A percentile compares a stretch with the other conserved stretches of the same genome.
Conservation (phyloP, 139 green algal species). For the Desmodesmus armatus region DNA sequence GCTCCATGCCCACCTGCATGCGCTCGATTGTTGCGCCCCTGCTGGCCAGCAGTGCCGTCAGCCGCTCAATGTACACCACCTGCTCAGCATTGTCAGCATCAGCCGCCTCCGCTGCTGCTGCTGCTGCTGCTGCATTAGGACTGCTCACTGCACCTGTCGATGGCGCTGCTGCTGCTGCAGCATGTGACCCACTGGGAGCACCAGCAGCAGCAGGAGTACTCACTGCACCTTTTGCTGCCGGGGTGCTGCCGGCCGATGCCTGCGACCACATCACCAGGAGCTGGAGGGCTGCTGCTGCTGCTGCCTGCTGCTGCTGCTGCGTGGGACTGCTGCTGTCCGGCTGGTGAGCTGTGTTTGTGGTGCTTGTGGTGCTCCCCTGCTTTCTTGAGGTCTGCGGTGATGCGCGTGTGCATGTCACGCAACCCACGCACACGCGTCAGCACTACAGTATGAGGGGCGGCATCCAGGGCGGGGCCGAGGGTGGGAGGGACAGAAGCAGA, state of each 20-base stretch:
- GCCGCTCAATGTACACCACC: not conserved
- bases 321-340: too few species aligned
- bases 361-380: slow-evolving; percentile 30
- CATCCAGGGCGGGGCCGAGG: too few species aligned
- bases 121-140: slow-evolving; percentile 19
- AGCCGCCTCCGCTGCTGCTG: not conserved
- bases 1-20: too few species aligned
- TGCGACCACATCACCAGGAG: not conserved
- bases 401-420: slow-evolving; percentile 21
- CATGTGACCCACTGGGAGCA: too few species aligned
- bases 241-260: not conserved
- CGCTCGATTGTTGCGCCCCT: too few species aligned
- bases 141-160: too few species aligned
- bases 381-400: slow-evolving; percentile 9
- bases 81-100: not conserved
- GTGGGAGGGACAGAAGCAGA: too few species aligned
- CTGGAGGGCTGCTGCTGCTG: not conserved
- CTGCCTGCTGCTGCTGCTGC: not conserved
- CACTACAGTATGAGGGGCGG: too few species aligned
- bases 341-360: not conserved
- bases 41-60: slow-evolving; percentile 1
- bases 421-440: slow-evolving; percentile 6
- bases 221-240: not conserved
- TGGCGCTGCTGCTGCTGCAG: slow-evolving; percentile 36
- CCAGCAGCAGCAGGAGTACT: too few species aligned